Conservation (phyloP, 208 protist genomes). For the Leishmania turanica region DNA sequence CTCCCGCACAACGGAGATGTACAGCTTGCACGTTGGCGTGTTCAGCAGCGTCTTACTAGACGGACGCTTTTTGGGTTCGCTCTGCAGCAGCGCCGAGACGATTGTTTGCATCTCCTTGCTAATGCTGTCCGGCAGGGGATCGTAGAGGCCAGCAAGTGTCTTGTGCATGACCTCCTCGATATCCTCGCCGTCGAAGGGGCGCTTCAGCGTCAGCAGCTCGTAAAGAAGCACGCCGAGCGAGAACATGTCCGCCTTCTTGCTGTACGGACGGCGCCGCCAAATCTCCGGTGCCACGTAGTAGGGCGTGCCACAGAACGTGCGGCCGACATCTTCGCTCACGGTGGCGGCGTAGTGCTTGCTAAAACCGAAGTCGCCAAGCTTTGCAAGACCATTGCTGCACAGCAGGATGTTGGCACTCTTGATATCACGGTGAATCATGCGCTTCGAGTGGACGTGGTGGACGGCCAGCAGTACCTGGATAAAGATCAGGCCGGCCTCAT, state of each 20-base stretch:
- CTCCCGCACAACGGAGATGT: conserved; percentile 70
- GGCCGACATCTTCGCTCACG: conserved; percentile 43
- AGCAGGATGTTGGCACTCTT: conserved; percentile 87
- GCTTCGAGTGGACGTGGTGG: conserved; percentile 74
- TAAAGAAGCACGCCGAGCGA: conserved; percentile 87
- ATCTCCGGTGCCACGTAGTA: conserved; percentile 94
- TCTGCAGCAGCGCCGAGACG: conserved; percentile 41
- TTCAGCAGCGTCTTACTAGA: conserved; percentile 62
- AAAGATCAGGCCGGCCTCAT: conserved; percentile 63
- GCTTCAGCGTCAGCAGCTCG: conserved; percentile 79
- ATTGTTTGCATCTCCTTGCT: conserved; percentile 57
- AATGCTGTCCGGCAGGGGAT: conserved; percentile 41
- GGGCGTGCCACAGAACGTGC: conserved; percentile 76
- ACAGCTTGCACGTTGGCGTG: conserved; percentile 65
- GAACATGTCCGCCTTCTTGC: conserved; percentile 94
- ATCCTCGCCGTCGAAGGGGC: conserved; percentile 69
- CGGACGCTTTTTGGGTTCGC: conserved; percentile 52
- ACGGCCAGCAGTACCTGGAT: conserved; percentile 73
- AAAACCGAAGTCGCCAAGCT: conserved; percentile 84
- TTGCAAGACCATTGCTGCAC: conserved; percentile 66
- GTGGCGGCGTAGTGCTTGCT: conserved; percentile 44
- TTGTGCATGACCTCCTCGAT: conserved; percentile 71
- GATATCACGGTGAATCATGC: conserved; percentile 86
- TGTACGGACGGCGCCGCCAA: conserved; percentile 86
- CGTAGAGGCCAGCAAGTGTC: conserved; percentile 41